phyloP scores from a whole-genome alignment of 1,284 basidiomycete genomes.

The Malassezia sympodialis region DNA sequence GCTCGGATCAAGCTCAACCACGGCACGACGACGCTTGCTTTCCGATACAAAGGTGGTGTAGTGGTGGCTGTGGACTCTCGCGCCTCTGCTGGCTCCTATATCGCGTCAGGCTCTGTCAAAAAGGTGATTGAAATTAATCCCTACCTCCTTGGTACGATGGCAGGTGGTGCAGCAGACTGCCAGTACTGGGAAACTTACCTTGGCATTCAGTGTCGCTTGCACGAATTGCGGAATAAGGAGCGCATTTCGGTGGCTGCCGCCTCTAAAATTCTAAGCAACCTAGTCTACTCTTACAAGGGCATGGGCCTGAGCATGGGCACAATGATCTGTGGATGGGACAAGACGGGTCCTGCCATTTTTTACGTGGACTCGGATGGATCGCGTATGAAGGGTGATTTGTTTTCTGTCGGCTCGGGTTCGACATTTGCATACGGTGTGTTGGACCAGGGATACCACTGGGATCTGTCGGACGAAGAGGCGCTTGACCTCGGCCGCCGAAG shows the following conservation, averaged over 20 bases:
- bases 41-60: slow-evolving; percentile 90
- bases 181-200: slow-evolving; percentile 64
- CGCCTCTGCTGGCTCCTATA: slow-evolving; percentile 91
- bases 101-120: slow-evolving; percentile 57
- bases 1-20: slow-evolving; percentile 86
- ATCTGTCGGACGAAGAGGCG: slow-evolving; percentile 84
- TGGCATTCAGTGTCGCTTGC: slow-evolving; percentile 90
- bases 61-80: slow-evolving; percentile 96
- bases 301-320: slow-evolving; percentile 99
- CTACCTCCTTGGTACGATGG: slow-evolving; percentile 96
- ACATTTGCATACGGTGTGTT: slow-evolving; percentile 98
- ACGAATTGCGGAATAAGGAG: slow-evolving; percentile 93
- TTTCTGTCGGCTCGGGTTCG: slow-evolving; percentile 95
- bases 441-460: slow-evolving; percentile 91
- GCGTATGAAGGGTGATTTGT: slow-evolving; percentile 86
- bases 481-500: slow-evolving; percentile 86
- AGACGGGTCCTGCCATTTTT: slow-evolving; percentile 94
- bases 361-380: slow-evolving; percentile 98
- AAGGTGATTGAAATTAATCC: slow-evolving; percentile 97
- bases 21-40: slow-evolving; percentile 95
- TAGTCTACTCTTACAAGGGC: slow-evolving; percentile 96
- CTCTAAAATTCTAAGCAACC: slow-evolving; percentile 91
- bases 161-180: slow-evolving; percentile 69
- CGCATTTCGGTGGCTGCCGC: slow-evolving; percentile 97
- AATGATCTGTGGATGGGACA: slow-evolving; percentile 99